phyloP scores from a whole-genome alignment of 306 rosid species.

The cucumber (Cucumis sativus) region Cucumber_9930_V3 NC_026660.2:26939001-26939500 shows the following conservation, averaged over 20 bases:
- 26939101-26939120: conserved; percentile 89
- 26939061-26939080: conserved; percentile 82
- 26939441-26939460: conserved; percentile 93
- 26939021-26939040: conserved; percentile 99
- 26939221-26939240: conserved; percentile 81
- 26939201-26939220: conserved; percentile 82
- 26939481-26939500: conserved; percentile 82
- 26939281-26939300: conserved; percentile 99
- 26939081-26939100: conserved; percentile 75
- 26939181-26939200: conserved; percentile 97
- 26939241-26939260: conserved; percentile 91
- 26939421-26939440: conserved; percentile 76
- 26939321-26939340: conserved; percentile 99
- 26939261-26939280: conserved; percentile 99
- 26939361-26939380: conserved; percentile 89
- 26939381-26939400: conserved; percentile 87
- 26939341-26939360: conserved; percentile 92
- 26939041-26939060: conserved; percentile 88
- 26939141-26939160: conserved; percentile 98
- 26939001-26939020: conserved; percentile 92
- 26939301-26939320: conserved; percentile 99
- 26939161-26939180: conserved; percentile 95
- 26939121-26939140: conserved; percentile 87
- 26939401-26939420: conserved; percentile 92
- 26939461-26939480: conserved; percentile 70